phyloP scores from a whole-genome alignment of 2,329 filamentous ascomycete genomes.

The Pezicula radicicola region DNA sequence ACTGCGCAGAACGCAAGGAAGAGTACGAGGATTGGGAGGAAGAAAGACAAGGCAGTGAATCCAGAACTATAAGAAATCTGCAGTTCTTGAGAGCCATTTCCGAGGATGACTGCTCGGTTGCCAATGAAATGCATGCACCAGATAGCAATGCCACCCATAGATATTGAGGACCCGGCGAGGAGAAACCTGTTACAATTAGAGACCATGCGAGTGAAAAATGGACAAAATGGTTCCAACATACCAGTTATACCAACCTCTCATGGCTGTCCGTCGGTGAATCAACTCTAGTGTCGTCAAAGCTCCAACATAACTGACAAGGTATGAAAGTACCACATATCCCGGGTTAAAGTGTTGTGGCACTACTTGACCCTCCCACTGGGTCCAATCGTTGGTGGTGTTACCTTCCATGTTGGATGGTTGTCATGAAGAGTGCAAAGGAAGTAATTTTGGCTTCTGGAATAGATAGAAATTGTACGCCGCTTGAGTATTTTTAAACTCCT shows the following conservation, averaged over 20 bases:
- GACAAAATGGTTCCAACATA: conserved; percentile 32
- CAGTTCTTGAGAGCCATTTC: conserved; percentile 54
- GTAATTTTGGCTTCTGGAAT: too few species aligned
- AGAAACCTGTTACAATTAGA: conserved; percentile 45
- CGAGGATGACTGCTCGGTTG: conserved; percentile 74
- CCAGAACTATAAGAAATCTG: conserved; percentile 72
- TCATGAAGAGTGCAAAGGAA: too few species aligned
- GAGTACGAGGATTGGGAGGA: conserved; percentile 75
- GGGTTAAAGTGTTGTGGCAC: conserved; percentile 49
- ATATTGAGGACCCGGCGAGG: conserved; percentile 60
- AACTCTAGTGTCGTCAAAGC: conserved; percentile 78
- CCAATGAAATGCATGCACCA: conserved; percentile 84
- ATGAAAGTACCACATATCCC: conserved; percentile 67
- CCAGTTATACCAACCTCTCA: conserved; percentile 68
- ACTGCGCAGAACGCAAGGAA: conserved; percentile 69
- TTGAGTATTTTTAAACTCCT: too few species aligned
- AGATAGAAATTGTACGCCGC: too few species aligned
- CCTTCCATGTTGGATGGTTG: not conserved
- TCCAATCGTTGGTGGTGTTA: conserved; percentile 3
- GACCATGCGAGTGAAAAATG: not conserved
- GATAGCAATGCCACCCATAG: conserved; percentile 72
- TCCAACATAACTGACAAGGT: conserved; percentile 69
- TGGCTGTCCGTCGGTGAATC: conserved; percentile 71
- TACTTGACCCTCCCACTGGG: conserved; percentile 33
- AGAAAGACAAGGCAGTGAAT: conserved; percentile 74